These are phyloP conservation scores for Rutstroemia sp. DNA, from an alignment of 2,329 filamentous ascomycete genomes.

Conservation along the genomic window DNA sequence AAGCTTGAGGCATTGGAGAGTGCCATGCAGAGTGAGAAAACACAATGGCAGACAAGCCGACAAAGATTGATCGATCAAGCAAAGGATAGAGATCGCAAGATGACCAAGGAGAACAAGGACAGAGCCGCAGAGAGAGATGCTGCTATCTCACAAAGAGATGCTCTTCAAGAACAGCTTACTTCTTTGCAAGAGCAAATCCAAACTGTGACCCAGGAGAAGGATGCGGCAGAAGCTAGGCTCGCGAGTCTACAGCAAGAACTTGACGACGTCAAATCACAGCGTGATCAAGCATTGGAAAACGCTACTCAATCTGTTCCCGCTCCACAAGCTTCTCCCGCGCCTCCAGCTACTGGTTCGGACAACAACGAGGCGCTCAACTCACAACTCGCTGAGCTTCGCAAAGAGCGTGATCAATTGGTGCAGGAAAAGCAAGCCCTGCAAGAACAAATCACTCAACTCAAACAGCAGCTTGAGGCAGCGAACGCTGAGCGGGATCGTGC, in stretches of 20 bases:
- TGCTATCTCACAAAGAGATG: conserved; percentile 37
- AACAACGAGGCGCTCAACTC: conserved; percentile 41
- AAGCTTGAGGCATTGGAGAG: conserved; percentile 46
- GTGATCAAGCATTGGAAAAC: conserved; percentile 36
- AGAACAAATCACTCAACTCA: conserved; percentile 49
- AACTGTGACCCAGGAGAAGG: conserved; percentile 33
- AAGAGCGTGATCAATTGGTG: conserved; percentile 58
- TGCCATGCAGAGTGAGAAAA: conserved; percentile 47
- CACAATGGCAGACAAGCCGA: conserved; percentile 44
- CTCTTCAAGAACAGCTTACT: conserved; percentile 27
- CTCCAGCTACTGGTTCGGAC: conserved; percentile 44
- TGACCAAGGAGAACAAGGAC: conserved; percentile 48
- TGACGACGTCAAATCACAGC: conserved; percentile 34
- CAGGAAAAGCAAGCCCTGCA: conserved; percentile 65
- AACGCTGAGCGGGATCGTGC: conserved; percentile 53
- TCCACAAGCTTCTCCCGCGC: conserved; percentile 29
- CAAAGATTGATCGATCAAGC: conserved; percentile 53
- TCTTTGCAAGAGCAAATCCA: conserved; percentile 42
- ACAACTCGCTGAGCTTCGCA: conserved; percentile 41
- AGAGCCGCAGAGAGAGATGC: conserved; percentile 37
- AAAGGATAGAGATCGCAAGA: conserved; percentile 50
- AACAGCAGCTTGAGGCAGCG: conserved; percentile 52
- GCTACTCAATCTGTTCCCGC: conserved; percentile 20
- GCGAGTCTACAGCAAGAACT: conserved; percentile 32
- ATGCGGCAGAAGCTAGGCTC: conserved; percentile 31